These are phyloP conservation scores for Solanum gracilifrons DNA, from an alignment of 257 asterid species.

Conservation along the genomic window DNA sequence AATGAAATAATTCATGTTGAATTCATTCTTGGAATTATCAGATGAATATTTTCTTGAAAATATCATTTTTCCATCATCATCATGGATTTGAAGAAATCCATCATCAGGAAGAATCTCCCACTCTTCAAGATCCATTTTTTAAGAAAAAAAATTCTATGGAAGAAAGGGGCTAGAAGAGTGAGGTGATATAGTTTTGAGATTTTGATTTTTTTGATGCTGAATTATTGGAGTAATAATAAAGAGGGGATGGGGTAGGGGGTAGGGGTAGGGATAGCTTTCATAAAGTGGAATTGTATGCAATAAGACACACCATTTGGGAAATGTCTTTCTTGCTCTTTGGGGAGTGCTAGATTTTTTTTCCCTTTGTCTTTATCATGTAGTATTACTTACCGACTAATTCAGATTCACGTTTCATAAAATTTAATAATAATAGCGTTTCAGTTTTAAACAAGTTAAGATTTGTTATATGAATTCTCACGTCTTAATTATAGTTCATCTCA, in stretches of 20 bases:
- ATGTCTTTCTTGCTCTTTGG: slow-evolving; percentile 13
- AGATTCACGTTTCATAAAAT: neutral
- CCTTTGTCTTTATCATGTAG: neutral
- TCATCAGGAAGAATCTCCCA: slow-evolving; percentile 81
- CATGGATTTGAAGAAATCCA: slow-evolving; percentile 55
- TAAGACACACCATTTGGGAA: neutral
- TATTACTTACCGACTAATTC: neutral
- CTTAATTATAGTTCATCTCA: neutral
- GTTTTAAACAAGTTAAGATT: fast-evolving
- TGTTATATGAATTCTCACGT: neutral
- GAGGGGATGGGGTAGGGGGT: neutral
- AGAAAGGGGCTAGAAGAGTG: neutral
- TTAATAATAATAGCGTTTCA: neutral
- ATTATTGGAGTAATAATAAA: neutral
- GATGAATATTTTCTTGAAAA: slow-evolving; percentile 31
- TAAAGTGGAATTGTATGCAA: slow-evolving; percentile 13
- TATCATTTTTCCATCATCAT: slow-evolving; percentile 39
- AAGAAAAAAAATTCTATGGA: neutral
- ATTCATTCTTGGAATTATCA: neutral
- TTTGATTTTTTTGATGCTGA: neutral
- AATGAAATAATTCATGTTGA: slow-evolving; percentile 4
- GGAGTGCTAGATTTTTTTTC: neutral
- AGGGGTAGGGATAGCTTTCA: slow-evolving; percentile 16
- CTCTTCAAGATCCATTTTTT: slow-evolving; percentile 43
- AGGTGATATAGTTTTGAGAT: neutral